Evolutionary conservation across 148 eudicot genomes (phyloP), one percentile per base, ranked within the genome.

Genomic region (Talinum fruticosum): DNA sequence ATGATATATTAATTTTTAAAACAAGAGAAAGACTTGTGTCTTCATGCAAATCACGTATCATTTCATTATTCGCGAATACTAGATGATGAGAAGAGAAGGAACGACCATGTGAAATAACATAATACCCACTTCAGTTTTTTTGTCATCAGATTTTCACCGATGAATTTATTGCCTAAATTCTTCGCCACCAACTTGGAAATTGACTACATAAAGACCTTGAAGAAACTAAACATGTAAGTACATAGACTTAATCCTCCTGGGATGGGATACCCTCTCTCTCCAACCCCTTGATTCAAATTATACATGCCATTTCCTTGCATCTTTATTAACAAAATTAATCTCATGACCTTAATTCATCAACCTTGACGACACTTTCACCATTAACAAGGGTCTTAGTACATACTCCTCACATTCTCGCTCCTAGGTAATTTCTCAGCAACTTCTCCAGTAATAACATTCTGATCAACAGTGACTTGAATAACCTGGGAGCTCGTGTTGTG

Each of bases 401-500:
- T n/a, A 61, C 51, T 16, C 64, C 68, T 67, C 30, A 8, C 76
- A 13, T 23, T 26, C 38, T 28, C 36, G 2, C 69, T 51, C 34
- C 70, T 47, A 8, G 57, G 57, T 51, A 51, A 51, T 15, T 15
- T 19, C 57, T 51, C 57, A 51, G 57, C 16, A 15, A 18, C 57
- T 24, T 59, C 28, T 59, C 28, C 64, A 59, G 26, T 66, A 28
- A 34, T 21, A 33, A 53, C 74, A 35, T 71, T n/a, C 10, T 81
- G 77, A 1, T 81, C 84, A 2, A 81, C 69, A 51, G 77, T 77
- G 32, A 81, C 80, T 23, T 80, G 61, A 68, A 74, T 75, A 8
- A 45, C 74, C 10, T 77, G 69, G n/a, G 68, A 23, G 21, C 14
- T 44, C 14, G 37, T 70, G 30, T 70, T 49, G 23, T 68, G 79